A percentile compares a stretch with the other conserved stretches of the same genome.
phyloP scores from a whole-genome alignment of 1,139 yeast genomes.

The Petasospora rhodanensis region DNA sequence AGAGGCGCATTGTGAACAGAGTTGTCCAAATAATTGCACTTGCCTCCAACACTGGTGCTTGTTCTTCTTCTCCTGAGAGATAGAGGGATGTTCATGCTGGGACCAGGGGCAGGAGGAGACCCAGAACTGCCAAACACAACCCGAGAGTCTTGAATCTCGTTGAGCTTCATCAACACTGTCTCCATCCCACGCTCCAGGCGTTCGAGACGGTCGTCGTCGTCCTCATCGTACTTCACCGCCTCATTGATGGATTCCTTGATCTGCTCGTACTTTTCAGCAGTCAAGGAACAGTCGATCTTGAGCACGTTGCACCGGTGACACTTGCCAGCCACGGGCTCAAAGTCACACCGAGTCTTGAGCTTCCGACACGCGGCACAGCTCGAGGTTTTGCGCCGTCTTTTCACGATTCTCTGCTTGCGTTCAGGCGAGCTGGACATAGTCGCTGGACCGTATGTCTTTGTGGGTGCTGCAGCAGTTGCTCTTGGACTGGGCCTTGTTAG shows the following conservation, averaged over 20 bases:
- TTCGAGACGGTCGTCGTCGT: constrained; percentile 6
- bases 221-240: constrained; percentile 9
- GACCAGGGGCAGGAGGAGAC: too few relatives aligned
- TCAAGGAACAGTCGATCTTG: constrained; percentile 41
- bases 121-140: too few relatives aligned
- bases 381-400: constrained; percentile 40
- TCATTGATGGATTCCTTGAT: constrained; percentile 14
- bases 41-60: constrained; percentile 10
- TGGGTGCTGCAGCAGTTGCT: not conserved
- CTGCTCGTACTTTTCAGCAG: constrained; percentile 30
- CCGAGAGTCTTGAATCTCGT: constrained; percentile 5
- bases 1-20: constrained; percentile 27
- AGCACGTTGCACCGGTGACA: constrained; percentile 48
- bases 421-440: constrained; percentile 1
- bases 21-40: constrained; percentile 25
- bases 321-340: constrained; percentile 34
- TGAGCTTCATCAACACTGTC: constrained; percentile 5
- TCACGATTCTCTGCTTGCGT: constrained; percentile 13
- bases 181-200: constrained; percentile 11
- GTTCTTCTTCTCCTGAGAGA: not conserved
- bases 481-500: too few relatives aligned
- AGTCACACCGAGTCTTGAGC: constrained; percentile 51
- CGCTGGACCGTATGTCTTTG: too few relatives aligned
- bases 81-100: too few relatives aligned
- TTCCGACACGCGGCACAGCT: constrained; percentile 50